Conservation (phyloP, 805 yeast genomes). For the Blastobotrys chiropterorum region DNA sequence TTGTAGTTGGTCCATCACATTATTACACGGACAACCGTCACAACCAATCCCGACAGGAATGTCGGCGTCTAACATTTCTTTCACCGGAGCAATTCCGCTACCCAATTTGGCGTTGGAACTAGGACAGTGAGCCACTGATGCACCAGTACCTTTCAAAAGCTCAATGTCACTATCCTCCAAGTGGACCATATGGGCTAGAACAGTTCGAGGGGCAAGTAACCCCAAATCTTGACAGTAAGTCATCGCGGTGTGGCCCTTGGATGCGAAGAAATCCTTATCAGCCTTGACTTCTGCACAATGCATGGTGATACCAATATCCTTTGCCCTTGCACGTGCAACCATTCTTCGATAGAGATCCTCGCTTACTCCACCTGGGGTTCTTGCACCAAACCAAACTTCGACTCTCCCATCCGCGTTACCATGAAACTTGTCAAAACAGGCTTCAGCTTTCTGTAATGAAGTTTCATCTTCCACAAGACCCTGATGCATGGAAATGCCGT, state of each 20-base stretch:
- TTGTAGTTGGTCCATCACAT: constrained; percentile 10
- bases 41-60: constrained; percentile 79
- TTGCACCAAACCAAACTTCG: constrained; percentile 18
- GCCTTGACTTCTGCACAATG: constrained; percentile 15
- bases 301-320: constrained; percentile 14
- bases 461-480: constrained; percentile 12
- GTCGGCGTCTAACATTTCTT: constrained; percentile 55
- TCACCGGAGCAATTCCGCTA: constrained; percentile 83
- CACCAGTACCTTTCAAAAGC: constrained; percentile 45
- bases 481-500: constrained; percentile 11
- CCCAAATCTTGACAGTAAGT: constrained; percentile 23
- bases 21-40: constrained; percentile 42
- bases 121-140: constrained; percentile 94
- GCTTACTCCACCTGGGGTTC: constrained; percentile 17
- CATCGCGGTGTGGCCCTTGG: constrained; percentile 9
- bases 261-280: constrained; percentile 12
- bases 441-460: constrained; percentile 11
- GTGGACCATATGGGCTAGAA: constrained; percentile 87
- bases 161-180: constrained; percentile 57
- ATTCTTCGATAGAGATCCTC: constrained; percentile 11
- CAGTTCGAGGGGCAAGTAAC: constrained; percentile 58
- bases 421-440: constrained; percentile 9
- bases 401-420: constrained; percentile 16
- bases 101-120: constrained; percentile 81
- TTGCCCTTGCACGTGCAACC: constrained; percentile 6